Evolutionary conservation across 2,329 filamentous ascomycete species (phyloP).

Genomic region (Onygena corvina): DNA sequence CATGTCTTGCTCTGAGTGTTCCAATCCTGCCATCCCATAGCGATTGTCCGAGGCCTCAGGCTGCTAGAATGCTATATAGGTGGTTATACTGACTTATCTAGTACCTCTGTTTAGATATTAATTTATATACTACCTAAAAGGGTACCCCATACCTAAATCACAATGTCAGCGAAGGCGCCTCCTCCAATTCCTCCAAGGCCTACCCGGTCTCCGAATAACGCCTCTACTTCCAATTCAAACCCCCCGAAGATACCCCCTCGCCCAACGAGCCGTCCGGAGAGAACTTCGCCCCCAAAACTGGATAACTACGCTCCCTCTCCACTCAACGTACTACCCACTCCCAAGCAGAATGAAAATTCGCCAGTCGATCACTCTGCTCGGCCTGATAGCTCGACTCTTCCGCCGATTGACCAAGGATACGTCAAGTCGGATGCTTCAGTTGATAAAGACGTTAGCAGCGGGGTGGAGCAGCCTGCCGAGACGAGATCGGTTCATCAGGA

Average conservation of each 20-base stretch:
- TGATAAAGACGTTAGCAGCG: constrained; percentile 33
- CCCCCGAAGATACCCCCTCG: constrained; percentile 14
- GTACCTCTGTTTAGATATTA: background rate
- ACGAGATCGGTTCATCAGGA: constrained; percentile 68
- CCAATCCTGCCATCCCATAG: background rate
- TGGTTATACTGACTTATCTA: background rate
- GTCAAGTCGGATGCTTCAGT: constrained; percentile 45
- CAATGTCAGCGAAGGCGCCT: constrained; percentile 20
- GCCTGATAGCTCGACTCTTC: constrained; percentile 66
- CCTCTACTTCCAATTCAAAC: constrained; percentile 8
- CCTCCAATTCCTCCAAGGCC: constrained; percentile 19
- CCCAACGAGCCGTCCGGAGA: constrained; percentile 10
- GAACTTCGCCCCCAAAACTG: constrained; percentile 8
- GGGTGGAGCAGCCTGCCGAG: constrained; percentile 50
- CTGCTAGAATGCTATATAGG: background rate
- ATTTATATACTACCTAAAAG: background rate
- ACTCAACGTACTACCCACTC: constrained; percentile 11
- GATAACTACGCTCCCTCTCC: constrained; percentile 15
- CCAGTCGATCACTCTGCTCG: constrained; percentile 33
- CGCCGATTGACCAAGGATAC: constrained; percentile 83
- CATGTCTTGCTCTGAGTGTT: no score
- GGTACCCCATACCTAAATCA: background rate
- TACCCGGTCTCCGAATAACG: constrained; percentile 33
- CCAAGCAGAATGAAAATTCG: background rate
- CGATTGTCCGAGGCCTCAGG: background rate